Evolutionary conservation across 768 basidiomycete species (phyloP).

Genomic region (Paxillus involutus): DNA sequence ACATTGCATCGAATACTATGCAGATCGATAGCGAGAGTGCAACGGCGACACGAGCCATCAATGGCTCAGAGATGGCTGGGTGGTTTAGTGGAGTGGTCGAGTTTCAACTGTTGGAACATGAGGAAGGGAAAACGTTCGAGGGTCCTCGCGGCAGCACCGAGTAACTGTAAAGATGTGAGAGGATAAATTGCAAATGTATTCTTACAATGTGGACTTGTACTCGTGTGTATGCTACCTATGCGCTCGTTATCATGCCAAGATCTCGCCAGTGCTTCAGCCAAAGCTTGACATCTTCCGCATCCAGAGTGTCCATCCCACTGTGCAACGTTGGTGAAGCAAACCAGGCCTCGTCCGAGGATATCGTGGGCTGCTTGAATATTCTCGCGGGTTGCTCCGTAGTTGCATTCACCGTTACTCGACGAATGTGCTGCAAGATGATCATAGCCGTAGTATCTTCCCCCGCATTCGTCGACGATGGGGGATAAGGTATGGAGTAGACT

Average conservation of each 20-base stretch:
- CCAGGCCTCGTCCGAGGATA: slow-evolving; percentile 4
- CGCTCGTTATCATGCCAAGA: slow-evolving; percentile 2
- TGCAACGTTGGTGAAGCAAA: slow-evolving; percentile 10
- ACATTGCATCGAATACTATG: neutral
- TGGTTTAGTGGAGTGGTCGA: slow-evolving; percentile 40
- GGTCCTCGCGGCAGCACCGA: neutral
- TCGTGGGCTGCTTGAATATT: slow-evolving; percentile 3
- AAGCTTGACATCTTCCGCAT: slow-evolving; percentile 2
- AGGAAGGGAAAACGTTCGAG: slow-evolving; percentile 28
- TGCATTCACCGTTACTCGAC: neutral
- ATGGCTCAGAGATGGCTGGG: slow-evolving; percentile 30
- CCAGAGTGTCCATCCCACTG: neutral
- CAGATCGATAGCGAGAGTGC: slow-evolving; percentile 26
- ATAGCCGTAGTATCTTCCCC: slow-evolving; percentile 5
- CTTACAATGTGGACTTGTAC: neutral
- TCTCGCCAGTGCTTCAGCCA: slow-evolving; percentile 13
- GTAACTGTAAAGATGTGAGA: neutral
- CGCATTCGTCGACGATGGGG: neutral
- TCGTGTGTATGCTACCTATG: neutral
- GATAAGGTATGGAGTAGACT: neutral
- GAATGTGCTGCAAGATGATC: slow-evolving; percentile 1
- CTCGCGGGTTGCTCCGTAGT: neutral
- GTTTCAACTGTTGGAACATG: slow-evolving; percentile 36
- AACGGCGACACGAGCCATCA: slow-evolving; percentile 18
- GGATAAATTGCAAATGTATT: neutral